phyloP scores from a whole-genome alignment of 768 basidiomycete species.

The Thelephora aurantiotincta region DNA sequence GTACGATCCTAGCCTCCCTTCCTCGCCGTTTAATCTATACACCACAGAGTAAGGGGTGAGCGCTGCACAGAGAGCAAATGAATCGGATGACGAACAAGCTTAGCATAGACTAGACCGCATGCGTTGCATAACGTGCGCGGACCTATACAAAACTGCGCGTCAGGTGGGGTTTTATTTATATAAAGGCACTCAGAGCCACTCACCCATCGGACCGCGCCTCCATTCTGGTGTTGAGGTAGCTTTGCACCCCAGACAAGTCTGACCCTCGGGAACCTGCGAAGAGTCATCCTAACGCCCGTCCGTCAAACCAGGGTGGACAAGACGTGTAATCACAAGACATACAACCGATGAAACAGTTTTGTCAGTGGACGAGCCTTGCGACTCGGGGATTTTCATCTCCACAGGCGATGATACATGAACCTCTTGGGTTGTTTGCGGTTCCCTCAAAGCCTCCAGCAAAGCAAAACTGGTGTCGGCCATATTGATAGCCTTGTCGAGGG shows the following conservation, averaged over 20 bases:
- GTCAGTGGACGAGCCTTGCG: too few relatives aligned
- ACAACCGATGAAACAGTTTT: too few relatives aligned
- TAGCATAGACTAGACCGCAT: conserved; percentile 78
- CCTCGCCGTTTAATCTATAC: conserved; percentile 17
- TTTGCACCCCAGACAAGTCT: conserved; percentile 68
- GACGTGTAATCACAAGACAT: too few relatives aligned
- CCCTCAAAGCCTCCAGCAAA: too few relatives aligned
- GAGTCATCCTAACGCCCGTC: background rate
- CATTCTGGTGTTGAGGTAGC: conserved; percentile 84
- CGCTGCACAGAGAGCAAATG: background rate
- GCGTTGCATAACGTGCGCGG: conserved; percentile 78
- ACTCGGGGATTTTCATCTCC: too few relatives aligned
- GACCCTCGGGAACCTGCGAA: conserved; percentile 31
- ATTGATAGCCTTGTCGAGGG: background rate
- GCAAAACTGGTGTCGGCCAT: background rate
- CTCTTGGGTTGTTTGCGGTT: too few relatives aligned
- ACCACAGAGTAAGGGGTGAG: background rate
- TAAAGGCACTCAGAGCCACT: conserved; percentile 8
- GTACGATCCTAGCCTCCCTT: conserved; percentile 11
- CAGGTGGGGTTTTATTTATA: background rate
- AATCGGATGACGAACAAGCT: conserved; percentile 39
- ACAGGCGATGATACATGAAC: too few relatives aligned
- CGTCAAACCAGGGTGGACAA: background rate
- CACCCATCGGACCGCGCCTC: conserved; percentile 73
- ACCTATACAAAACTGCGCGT: conserved; percentile 23